These are phyloP conservation scores for Dentipellis fragilis DNA, from an alignment of 768 basidiomycete genomes.

Conservation along the genomic window DNA sequence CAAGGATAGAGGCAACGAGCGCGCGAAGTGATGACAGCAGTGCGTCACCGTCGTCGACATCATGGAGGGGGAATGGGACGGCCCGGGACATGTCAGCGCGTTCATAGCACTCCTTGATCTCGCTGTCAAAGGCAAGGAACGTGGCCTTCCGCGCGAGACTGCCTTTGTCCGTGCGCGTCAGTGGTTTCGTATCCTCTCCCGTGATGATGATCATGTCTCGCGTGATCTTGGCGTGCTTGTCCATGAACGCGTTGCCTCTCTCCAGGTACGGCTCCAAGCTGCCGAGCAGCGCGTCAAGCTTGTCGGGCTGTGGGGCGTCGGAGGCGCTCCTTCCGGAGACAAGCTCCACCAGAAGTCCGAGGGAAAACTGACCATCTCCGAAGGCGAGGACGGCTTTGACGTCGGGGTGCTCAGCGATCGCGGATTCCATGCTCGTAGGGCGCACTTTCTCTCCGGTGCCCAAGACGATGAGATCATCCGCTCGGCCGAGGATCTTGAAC, in stretches of 20 bases:
- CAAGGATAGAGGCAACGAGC: conserved; percentile 16
- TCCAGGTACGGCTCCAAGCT: conserved; percentile 23
- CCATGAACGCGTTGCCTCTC: conserved; percentile 25
- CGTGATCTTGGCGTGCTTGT: conserved; percentile 28
- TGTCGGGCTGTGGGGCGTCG: background rate
- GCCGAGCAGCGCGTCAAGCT: conserved; percentile 10
- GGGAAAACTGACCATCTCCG: conserved; percentile 24
- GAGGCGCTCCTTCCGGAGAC: background rate
- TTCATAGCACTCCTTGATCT: conserved; percentile 26
- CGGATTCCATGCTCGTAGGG: conserved; percentile 23
- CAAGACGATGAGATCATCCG: conserved; percentile 33
- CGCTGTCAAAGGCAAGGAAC: conserved; percentile 21
- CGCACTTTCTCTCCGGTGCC: conserved; percentile 34
- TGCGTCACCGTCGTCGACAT: conserved; percentile 7
- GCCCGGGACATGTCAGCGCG: conserved; percentile 16
- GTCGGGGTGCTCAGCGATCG: conserved; percentile 25
- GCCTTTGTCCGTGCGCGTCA: conserved; percentile 29
- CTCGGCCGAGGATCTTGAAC: conserved; percentile 27
- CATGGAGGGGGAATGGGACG: conserved; percentile 18
- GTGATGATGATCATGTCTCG: conserved; percentile 30
- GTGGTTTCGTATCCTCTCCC: conserved; percentile 19
- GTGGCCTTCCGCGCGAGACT: conserved; percentile 26
- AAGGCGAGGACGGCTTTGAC: conserved; percentile 29
- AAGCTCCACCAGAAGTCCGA: conserved; percentile 30
- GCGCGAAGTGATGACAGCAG: conserved; percentile 14